Conservation (phyloP, 2,329 filamentous ascomycete species). For the Blastomyces emzantsi region DNA sequence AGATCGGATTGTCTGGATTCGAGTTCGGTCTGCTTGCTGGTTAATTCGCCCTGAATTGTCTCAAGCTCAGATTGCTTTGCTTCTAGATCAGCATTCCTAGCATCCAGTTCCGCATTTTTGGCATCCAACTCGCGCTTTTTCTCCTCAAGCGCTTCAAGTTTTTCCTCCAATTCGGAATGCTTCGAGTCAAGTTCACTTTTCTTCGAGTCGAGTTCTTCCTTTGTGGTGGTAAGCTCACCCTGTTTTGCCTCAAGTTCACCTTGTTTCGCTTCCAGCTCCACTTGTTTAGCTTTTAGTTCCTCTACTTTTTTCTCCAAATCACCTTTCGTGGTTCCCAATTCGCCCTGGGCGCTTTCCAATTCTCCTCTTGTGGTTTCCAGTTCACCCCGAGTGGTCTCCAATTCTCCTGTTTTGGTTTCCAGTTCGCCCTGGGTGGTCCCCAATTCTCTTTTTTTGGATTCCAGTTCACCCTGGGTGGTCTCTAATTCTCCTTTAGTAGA, state of each 20-base stretch:
- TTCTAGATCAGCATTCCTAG: conserved; percentile 19
- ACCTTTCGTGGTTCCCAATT: conserved; percentile 15
- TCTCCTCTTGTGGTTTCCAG: conserved; percentile 6
- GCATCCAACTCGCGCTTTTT: conserved; percentile 26
- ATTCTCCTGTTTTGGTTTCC: too few relatives aligned
- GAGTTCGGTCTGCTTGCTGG: conserved; percentile 14
- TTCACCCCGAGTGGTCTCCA: too few relatives aligned
- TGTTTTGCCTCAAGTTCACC: conserved; percentile 7
- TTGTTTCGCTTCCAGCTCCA: conserved; percentile 18
- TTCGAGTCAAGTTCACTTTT: conserved; percentile 18
- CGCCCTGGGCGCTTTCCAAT: conserved; percentile 10
- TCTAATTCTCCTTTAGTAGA: conserved; percentile 11
- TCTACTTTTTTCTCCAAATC: conserved; percentile 8
- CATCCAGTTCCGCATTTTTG: conserved; percentile 20
- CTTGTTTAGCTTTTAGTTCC: not conserved
- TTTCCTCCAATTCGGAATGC: conserved; percentile 18
- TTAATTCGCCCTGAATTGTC: conserved; percentile 11
- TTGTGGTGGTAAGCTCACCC: conserved; percentile 16
- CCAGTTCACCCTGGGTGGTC: conserved; percentile 12
- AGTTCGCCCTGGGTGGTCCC: not conserved
- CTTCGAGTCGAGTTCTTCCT: conserved; percentile 22
- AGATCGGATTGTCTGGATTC: conserved; percentile 15
- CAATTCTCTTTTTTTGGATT: conserved; percentile 13
- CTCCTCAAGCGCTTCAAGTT: conserved; percentile 24
- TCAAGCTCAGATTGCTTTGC: conserved; percentile 18